Base-by-base conservation (phyloP, 352 stramenopile species). In the Saprolegnia diclina region DNA sequence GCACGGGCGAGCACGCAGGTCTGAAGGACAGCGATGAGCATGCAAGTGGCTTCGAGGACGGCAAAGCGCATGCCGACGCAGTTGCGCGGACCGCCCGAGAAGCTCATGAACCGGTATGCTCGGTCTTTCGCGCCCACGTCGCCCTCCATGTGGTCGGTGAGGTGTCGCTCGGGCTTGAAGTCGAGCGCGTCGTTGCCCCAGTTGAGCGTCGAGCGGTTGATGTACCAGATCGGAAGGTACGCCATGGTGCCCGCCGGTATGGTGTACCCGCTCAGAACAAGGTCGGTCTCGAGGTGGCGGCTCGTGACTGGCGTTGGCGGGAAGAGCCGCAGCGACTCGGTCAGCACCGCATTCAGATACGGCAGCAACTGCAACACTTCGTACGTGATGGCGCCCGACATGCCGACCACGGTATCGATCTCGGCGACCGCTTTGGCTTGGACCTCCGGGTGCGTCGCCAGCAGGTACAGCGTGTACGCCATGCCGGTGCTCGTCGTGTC, bases 401-500 rank as follows among this genome's bases (percentile, higher is more conserved):
- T 1, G 7, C 57, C 57, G 3, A 66, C 19, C 40, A 21, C 24
- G 29, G 29, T 26, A 21, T 74, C 40, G 3, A 89, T 67, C 62
- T 90, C 82, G 22, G 77, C 67, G n/a, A 83, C 50, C 35, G 87
- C 82, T 73, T 82, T 79, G 44, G 81, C 65, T 71, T 90, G 80
- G 14, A 85, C 75, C n/a, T 72, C 55, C 14, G 84, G 82, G 56
- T 92, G 67, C n/a, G 66, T 81, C 2, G 83, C 77, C 2, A 96
- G 73, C 14, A 71, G 69, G 64, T 96, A 95, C 48, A 95, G 83
- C 35, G 75, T 74, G 74, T 92, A 95, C 2, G 85, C 88, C 44
- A 95, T 73, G 59, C 78, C 83, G 52, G 89, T 78, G 5, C 82
- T 75, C 0, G 85, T 94, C 10, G 86, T 94, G 65, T 94, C 89